Base-by-base conservation (phyloP, 306 rosid genomes). In the Citrullus mucosospermus region DNA sequence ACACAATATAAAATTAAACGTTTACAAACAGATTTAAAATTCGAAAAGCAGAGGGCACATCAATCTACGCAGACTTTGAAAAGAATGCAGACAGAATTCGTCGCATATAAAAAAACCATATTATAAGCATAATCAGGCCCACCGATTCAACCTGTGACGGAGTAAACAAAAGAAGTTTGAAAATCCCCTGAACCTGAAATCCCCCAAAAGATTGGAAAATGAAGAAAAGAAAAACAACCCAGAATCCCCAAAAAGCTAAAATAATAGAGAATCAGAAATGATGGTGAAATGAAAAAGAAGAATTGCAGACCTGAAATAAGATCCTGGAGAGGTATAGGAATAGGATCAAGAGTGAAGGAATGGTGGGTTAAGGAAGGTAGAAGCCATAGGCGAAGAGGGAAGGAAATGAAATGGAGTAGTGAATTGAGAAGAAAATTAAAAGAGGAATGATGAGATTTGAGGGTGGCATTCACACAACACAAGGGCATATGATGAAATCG, bases 291-390 rank as follows among this genome's bases (percentile, higher is more conserved):
- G 15, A 48, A 8, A 16, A 15, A 25, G 25, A 56, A 84, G 54
- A 88, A 83, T 81, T 81, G 85, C 90, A 66, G 67, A 85, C 88
- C 91, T 82, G 60, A 80, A 85, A 70, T 39, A 41, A 83, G 84
- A 48, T 48, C 54, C 5, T 48, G 17, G 54, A 46, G 51, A 46
- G 51, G 51, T 1, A 46, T 46, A 46, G 51, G 6, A 6, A 32
- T 32, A 32, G 2, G 36, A 82, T 75, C 78, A 70, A 13, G 34
- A 44, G n/a, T 46, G 5, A 70, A 70, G 71, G 72, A 75, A 41
- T 44, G 76, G 88, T 83, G 87, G 32, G 59, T 77, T 82, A 76
- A 86, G 79, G 82, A 80, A 79, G 86, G 73, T 39, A 58, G 78
- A 77, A 11, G 22, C 46, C 2, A 38, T 44, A 30, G 28, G 12